Evolutionary conservation across 2,329 filamentous ascomycete species (phyloP).

Genomic region (Penicillium psychrosexuale): DNA sequence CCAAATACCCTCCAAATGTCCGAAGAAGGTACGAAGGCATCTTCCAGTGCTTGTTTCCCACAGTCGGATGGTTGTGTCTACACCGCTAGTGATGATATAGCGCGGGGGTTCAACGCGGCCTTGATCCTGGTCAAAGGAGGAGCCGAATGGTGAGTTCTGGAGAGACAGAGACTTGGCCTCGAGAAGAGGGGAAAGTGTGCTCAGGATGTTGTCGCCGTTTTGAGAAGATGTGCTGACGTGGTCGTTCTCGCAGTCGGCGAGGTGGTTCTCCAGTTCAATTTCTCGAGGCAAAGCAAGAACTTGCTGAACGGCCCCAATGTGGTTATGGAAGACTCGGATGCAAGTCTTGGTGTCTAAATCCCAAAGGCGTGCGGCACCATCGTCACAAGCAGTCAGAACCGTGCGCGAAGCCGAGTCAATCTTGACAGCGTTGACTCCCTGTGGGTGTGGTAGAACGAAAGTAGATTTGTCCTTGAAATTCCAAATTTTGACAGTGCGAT

Average conservation of each 20-base stretch:
- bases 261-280: conserved; percentile 80
- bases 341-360: conserved; percentile 81
- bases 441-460: conserved; percentile 74
- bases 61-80: conserved; percentile 86
- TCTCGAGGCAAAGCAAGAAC: conserved; percentile 78
- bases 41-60: conserved; percentile 84
- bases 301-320: conserved; percentile 94
- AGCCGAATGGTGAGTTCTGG: conserved; percentile 57
- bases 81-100: conserved; percentile 88
- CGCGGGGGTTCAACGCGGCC: conserved; percentile 71
- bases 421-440: conserved; percentile 96
- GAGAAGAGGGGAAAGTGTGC: conserved; percentile 24
- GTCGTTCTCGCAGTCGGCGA: conserved; percentile 56
- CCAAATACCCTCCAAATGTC: conserved; percentile 96
- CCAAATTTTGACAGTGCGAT: conserved; percentile 87
- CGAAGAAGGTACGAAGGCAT: conserved; percentile 90
- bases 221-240: conserved; percentile 42
- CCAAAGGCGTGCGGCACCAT: conserved; percentile 88
- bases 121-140: conserved; percentile 59
- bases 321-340: conserved; percentile 75
- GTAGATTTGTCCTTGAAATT: conserved; percentile 82
- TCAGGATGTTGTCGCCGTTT: conserved; percentile 27
- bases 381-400: conserved; percentile 88
- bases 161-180: conserved; percentile 23
- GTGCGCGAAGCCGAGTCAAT: conserved; percentile 80